Conservation (phyloP, 2,329 filamentous ascomycete genomes). For the Pseudogymnoascus sp. region DNA sequence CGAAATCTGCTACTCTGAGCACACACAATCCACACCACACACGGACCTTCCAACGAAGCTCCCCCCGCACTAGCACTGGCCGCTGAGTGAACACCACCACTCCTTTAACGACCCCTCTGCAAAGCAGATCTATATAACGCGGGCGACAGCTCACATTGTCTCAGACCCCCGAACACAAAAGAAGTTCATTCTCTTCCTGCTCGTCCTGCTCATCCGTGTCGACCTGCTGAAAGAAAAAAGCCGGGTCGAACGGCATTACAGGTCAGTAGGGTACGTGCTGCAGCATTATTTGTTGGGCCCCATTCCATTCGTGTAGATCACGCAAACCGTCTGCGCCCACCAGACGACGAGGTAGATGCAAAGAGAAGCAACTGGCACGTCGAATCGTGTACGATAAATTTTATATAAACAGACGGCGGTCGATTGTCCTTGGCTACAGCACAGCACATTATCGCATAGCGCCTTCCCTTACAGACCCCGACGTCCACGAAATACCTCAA, state of each 20-base stretch:
- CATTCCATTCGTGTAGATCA: not conserved
- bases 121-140: constrained; percentile 8
- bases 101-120: constrained; percentile 7
- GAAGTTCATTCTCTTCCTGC: not conserved
- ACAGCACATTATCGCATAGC: not conserved
- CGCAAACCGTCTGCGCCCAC: not conserved
- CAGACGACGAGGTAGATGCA: constrained; percentile 2
- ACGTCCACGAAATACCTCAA: not conserved
- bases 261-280: not conserved
- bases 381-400: not conserved
- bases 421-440: not conserved
- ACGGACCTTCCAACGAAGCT: constrained; percentile 7
- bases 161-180: constrained; percentile 1
- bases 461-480: not conserved
- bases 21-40: not conserved
- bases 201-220: constrained; percentile 1
- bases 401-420: not conserved
- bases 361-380: not conserved
- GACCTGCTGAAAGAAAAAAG: not conserved
- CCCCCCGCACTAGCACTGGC: constrained; percentile 5
- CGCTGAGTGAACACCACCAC: constrained; percentile 4
- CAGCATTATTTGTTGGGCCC: not conserved
- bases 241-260: not conserved
- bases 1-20: not conserved
- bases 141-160: constrained; percentile 4